phyloP scores from a whole-genome alignment of 495 filamentous ascomycete genomes.

The Penicillium salamii region DNA sequence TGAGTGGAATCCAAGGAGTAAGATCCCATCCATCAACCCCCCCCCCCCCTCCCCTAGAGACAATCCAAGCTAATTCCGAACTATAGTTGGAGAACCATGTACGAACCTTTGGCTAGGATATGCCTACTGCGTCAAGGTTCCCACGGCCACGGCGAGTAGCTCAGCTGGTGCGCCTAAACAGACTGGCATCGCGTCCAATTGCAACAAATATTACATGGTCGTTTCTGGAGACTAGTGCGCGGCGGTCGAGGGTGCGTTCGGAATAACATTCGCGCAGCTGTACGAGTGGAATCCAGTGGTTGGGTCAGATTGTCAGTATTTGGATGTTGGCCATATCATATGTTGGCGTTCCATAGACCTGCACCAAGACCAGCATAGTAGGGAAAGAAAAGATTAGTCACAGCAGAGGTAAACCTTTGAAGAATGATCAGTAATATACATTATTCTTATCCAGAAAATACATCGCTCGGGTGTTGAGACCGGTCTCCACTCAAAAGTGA shows the following conservation, averaged over 20 bases:
- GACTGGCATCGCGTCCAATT: not conserved
- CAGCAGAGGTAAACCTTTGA: too few species aligned
- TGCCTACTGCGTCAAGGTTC: not conserved
- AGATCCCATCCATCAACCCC: too few species aligned
- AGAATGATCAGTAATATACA: too few species aligned
- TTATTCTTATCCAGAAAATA: too few species aligned
- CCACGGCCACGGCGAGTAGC: not conserved
- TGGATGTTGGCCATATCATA: not conserved
- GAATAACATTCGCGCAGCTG: conserved; percentile 3
- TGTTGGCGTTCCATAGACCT: not conserved
- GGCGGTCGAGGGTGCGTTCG: not conserved
- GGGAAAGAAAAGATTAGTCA: too few species aligned
- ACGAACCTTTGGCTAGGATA: not conserved
- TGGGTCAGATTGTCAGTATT: not conserved
- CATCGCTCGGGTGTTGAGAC: not conserved
- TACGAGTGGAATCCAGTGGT: conserved; percentile 5
- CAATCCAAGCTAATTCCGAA: too few species aligned
- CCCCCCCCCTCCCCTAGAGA: too few species aligned
- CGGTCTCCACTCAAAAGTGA: conserved; percentile 5
- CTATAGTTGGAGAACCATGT: not conserved
- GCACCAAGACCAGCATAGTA: too few species aligned
- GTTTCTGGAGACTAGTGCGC: not conserved
- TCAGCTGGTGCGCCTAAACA: not conserved
- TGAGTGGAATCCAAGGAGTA: not conserved
- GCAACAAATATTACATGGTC: not conserved